Base-by-base conservation (phyloP, 805 yeast genomes). In the Wickerhamomyces canadensis region DNA sequence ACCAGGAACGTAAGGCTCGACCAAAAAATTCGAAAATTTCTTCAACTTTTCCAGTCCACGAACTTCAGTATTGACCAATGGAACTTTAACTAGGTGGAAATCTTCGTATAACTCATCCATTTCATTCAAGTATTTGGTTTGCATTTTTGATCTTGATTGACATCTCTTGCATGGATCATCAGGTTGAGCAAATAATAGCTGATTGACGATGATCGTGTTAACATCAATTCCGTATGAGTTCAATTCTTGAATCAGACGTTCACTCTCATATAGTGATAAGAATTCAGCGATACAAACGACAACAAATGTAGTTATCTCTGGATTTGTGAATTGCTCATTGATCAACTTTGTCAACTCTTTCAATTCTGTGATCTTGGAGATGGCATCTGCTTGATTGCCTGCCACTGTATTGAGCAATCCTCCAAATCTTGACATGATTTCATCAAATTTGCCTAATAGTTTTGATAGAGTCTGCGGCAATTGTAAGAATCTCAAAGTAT, bases 261-360 rank as follows among this genome's bases (percentile, higher is more conserved):
- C 99, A 15, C 98, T 91, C 64, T 93, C 99, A 62, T 93, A 93
- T 33, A 93, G 70, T 2, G 98, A 89, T 57, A 93, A 72, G 64
- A 93, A 93, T 67, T 93, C 99, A 34, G 97, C 87, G 48, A 93
- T 93, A 65, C 99, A 93, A 31, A 93, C 98, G 65, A 97, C 93
- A 23, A 93, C 84, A 54, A 84, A 84, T 0, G 98, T 93, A 15
- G 98, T 93, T 55, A 93, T 69, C 44, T 93, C 97, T 3, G 98
- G 96, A 61, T 93, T 80, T 51, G 94, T 88, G 68, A 93, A 93
- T 61, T 93, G 98, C 48, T 82, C 82, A 64, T 87, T 93, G 43
- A 91, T 96, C 58, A 87, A 94, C 32, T 78, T 68, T 18, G 93
- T 95, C 47, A 81, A 78, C 43, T 72, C 78, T 47, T 93, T 85